These are phyloP conservation scores for Datura wrightii DNA, from an alignment of 257 asterid species.

Conservation along the genomic window DNA sequence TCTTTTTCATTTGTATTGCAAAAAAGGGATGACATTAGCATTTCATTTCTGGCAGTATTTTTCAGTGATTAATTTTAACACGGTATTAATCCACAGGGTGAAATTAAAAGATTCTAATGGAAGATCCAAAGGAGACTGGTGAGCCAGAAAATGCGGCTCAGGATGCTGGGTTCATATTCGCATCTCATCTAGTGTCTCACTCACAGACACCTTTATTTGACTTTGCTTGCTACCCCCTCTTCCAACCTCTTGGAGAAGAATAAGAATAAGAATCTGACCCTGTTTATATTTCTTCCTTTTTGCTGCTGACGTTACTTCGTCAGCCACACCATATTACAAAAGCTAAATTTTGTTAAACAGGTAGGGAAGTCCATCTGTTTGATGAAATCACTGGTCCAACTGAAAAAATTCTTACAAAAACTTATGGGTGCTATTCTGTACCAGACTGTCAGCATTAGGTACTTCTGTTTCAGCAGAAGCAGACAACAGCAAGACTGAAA, in stretches of 20 bases:
- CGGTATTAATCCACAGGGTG: constrained; percentile 7
- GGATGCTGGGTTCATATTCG: not conserved
- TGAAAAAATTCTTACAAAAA: not conserved
- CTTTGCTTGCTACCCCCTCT: not conserved
- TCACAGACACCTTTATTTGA: not conserved
- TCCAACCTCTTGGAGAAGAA: not conserved
- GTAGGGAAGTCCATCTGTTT: not conserved
- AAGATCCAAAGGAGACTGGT: not conserved
- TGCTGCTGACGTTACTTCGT: not conserved
- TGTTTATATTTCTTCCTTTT: not conserved
- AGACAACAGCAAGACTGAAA: not conserved
- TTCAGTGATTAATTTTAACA: not conserved
- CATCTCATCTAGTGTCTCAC: constrained; percentile 19
- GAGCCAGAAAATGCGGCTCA: not conserved
- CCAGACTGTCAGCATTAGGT: not conserved
- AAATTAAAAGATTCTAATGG: not conserved
- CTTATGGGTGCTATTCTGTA: not conserved
- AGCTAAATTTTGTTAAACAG: not conserved
- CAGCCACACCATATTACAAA: not conserved
- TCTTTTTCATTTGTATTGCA: constrained; percentile 7
- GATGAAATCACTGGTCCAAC: not conserved
- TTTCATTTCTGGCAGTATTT: not conserved
- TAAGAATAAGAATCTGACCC: not conserved
- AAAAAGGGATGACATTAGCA: not conserved
- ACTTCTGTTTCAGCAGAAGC: not conserved